phyloP scores from a whole-genome alignment of 148 eudicot species.

The Rhododendron ferrugineum region DNA sequence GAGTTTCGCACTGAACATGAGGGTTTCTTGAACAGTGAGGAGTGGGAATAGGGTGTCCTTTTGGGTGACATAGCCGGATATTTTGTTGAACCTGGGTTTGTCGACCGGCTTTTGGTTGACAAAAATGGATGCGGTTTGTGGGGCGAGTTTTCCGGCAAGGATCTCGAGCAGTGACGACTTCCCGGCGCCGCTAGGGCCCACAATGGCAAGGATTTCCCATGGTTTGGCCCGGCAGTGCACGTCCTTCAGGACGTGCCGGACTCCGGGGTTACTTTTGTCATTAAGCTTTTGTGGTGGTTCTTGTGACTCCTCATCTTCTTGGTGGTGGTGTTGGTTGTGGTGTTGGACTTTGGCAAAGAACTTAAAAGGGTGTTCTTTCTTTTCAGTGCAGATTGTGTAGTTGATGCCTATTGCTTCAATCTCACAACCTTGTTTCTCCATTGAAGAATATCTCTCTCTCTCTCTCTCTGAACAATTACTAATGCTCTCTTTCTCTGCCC shows the following conservation, averaged over 20 bases:
- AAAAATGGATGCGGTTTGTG: slow-evolving; percentile 48
- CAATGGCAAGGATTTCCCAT: slow-evolving; percentile 89
- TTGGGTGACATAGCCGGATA: slow-evolving; percentile 96
- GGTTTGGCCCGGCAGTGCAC: slow-evolving; percentile 75
- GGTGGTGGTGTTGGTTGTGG: neutral
- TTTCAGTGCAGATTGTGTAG: slow-evolving; percentile 50
- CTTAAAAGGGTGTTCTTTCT: slow-evolving; percentile 26
- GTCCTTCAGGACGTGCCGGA: slow-evolving; percentile 53
- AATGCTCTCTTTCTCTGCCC: neutral
- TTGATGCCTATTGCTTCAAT: slow-evolving; percentile 88
- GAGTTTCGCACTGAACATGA: slow-evolving; percentile 67
- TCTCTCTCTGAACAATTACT: neutral
- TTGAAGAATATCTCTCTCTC: slow-evolving; percentile 28
- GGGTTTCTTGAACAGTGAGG: slow-evolving; percentile 87
- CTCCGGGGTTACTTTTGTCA: neutral
- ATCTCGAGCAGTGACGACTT: slow-evolving; percentile 84
- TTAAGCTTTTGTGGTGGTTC: neutral
- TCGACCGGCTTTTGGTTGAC: slow-evolving; percentile 54
- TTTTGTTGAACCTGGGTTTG: slow-evolving; percentile 51
- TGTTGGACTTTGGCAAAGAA: slow-evolving; percentile 21
- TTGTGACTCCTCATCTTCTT: slow-evolving; percentile 1
- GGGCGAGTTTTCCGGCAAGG: slow-evolving; percentile 73
- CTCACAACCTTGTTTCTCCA: slow-evolving; percentile 84
- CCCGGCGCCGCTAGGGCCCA: slow-evolving; percentile 99
- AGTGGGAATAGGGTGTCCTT: slow-evolving; percentile 85